These are phyloP conservation scores for Metschnikowia chrysomelidarum DNA, from an alignment of 805 yeast genomes.

Conservation along the genomic window DNA sequence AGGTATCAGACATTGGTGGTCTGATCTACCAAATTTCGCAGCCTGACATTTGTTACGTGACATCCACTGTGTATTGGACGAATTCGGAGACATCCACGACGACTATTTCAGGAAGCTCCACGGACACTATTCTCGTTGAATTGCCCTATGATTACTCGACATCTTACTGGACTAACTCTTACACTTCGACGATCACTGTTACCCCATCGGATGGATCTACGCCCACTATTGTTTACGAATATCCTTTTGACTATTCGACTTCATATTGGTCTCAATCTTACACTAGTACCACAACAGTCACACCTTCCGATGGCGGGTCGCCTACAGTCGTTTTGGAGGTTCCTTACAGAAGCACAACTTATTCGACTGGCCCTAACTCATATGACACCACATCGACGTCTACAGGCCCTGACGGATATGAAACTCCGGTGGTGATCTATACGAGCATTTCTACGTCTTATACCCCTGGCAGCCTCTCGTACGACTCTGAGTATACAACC, in stretches of 20 bases:
- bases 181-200: not conserved
- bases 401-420: no score
- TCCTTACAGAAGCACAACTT: no score
- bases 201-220: not conserved
- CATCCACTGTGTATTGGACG: constrained; percentile 4
- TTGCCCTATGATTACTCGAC: not conserved
- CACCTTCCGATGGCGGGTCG: not conserved
- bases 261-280: not conserved
- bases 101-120: not conserved
- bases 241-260: constrained; percentile 10
- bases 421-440: no score
- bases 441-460: no score
- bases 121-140: constrained; percentile 16
- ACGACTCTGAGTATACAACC: no score
- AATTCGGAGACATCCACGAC: constrained; percentile 2
- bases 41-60: constrained; percentile 1
- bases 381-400: no score
- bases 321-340: constrained; percentile 6
- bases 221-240: constrained; percentile 8
- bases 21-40: constrained; percentile 8
- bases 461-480: no score
- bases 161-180: not conserved
- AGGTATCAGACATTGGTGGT: constrained; percentile 7
- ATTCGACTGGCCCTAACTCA: no score
- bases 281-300: not conserved